Evolutionary conservation across 148 eudicot species (phyloP).

Genomic region (Persicaria maculosa): DNA sequence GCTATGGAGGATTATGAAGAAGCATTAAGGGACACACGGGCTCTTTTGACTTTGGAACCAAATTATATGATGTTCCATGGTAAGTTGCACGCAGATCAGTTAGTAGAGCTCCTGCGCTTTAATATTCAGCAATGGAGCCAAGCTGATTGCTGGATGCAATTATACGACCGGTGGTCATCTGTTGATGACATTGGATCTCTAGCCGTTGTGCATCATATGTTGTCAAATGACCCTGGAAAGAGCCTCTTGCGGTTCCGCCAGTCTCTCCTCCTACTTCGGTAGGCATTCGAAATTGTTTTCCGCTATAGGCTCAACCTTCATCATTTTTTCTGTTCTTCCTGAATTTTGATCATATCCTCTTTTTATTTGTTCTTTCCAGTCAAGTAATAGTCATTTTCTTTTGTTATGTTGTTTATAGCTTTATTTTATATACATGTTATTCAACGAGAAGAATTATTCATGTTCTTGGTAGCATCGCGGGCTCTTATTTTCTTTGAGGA

Average conservation of each 20-base stretch:
- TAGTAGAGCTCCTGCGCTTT: conserved; percentile 49
- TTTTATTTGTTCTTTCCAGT: too few relatives aligned
- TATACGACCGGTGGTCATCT: conserved; percentile 80
- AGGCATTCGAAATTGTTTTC: conserved; percentile 12
- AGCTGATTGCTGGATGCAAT: conserved; percentile 86
- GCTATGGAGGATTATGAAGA: conserved; percentile 61
- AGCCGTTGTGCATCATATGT: conserved; percentile 77
- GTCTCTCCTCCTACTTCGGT: conserved; percentile 80
- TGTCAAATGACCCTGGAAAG: conserved; percentile 66
- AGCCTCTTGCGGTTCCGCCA: conserved; percentile 75
- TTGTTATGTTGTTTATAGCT: too few relatives aligned
- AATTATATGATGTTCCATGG: conserved; percentile 61
- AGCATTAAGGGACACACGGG: conserved; percentile 67
- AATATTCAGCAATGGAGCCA: conserved; percentile 54
- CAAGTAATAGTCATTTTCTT: too few relatives aligned
- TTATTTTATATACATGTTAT: not conserved
- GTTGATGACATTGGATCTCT: conserved; percentile 90
- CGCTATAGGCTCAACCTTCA: not conserved
- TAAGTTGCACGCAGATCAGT: conserved; percentile 50
- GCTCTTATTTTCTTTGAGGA: not conserved
- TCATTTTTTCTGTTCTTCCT: not conserved
- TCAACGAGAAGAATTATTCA: not conserved
- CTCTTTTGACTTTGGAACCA: conserved; percentile 68
- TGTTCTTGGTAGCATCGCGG: not conserved
- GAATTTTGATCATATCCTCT: too few relatives aligned